A percentile compares a stretch with the other conserved stretches of the same genome.
These are phyloP conservation scores for Pestalotiopsis sp. DNA, from an alignment of 2,329 filamentous ascomycete species.

Conservation along the genomic window DNA sequence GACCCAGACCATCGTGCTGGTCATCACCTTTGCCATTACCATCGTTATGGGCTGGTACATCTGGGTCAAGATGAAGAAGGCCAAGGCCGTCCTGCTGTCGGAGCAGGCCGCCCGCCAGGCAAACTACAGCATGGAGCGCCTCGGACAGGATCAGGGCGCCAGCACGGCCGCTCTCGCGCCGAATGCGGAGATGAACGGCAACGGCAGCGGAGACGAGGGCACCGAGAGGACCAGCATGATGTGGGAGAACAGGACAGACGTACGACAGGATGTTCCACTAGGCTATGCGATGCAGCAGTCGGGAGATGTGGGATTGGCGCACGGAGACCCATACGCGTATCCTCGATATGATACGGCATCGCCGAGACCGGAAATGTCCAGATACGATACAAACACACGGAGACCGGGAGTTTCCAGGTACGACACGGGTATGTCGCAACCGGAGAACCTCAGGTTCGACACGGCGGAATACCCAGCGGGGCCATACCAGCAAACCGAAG, in stretches of 20 bases:
- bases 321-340: not conserved
- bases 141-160: not conserved
- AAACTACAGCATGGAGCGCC: conserved; percentile 4
- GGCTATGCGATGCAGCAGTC: not conserved
- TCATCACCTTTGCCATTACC: conserved; percentile 34
- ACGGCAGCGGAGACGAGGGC: not conserved
- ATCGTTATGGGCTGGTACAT: conserved; percentile 37
- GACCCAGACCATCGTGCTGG: conserved; percentile 36
- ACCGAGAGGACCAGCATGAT: not conserved
- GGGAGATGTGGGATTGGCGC: not conserved
- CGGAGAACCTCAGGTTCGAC: not conserved
- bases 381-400: not conserved
- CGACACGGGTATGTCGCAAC: not conserved
- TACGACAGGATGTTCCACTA: not conserved
- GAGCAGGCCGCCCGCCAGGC: conserved; percentile 29
- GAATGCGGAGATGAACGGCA: not conserved
- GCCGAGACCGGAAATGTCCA: not conserved
- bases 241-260: not conserved
- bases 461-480: not conserved
- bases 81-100: conserved; percentile 34
- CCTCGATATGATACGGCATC: not conserved
- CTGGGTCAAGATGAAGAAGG: conserved; percentile 35
- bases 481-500: not conserved
- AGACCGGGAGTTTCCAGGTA: not conserved
- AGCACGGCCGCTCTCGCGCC: not conserved